A percentile compares a stretch with the other conserved stretches of the same genome.
Conservation (phyloP, 177 flowering plant species). For the Vitis hybrid region DNA sequence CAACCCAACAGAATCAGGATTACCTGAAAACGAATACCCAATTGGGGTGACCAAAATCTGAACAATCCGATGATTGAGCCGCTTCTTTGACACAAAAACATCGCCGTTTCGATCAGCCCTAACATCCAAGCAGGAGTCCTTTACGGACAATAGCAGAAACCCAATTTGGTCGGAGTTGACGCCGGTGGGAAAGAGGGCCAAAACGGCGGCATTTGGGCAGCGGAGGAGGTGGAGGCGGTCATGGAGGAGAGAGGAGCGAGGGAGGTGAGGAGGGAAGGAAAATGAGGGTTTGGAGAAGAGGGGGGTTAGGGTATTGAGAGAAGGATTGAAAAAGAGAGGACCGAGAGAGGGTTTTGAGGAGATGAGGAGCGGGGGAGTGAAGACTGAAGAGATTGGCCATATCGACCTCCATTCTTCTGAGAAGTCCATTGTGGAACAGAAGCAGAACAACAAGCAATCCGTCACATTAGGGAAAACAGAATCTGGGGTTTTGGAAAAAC, state of each 20-base stretch:
- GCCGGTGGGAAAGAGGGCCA: constrained; percentile 56
- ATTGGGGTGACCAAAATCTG: constrained; percentile 34
- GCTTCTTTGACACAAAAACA: constrained; percentile 10
- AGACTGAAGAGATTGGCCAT: constrained; percentile 9
- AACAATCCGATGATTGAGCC: constrained; percentile 35
- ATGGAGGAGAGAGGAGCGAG: constrained; percentile 25
- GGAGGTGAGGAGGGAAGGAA: constrained; percentile 24
- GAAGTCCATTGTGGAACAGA: too few species aligned
- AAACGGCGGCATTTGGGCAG: constrained; percentile 19
- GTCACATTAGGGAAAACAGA: too few species aligned
- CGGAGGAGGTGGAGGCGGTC: constrained; percentile 54
- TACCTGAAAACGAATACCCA: constrained; percentile 15
- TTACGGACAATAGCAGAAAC: constrained; percentile 28
- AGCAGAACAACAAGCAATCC: too few species aligned
- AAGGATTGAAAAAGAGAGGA: constrained; percentile 60
- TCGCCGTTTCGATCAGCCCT: constrained; percentile 8
- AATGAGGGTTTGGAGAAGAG: constrained; percentile 38
- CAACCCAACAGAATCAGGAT: constrained; percentile 37
- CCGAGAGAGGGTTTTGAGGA: constrained; percentile 34
- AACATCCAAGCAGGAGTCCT: constrained; percentile 20
- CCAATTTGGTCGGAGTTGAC: constrained; percentile 58
- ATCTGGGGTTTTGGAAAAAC: too few species aligned
- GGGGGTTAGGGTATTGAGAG: constrained; percentile 25
- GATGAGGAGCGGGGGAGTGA: constrained; percentile 16
- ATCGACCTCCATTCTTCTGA: constrained; percentile 15